These are phyloP conservation scores for Lasiosphaeria ovina DNA, from an alignment of 495 filamentous ascomycete species.

Conservation along the genomic window DNA sequence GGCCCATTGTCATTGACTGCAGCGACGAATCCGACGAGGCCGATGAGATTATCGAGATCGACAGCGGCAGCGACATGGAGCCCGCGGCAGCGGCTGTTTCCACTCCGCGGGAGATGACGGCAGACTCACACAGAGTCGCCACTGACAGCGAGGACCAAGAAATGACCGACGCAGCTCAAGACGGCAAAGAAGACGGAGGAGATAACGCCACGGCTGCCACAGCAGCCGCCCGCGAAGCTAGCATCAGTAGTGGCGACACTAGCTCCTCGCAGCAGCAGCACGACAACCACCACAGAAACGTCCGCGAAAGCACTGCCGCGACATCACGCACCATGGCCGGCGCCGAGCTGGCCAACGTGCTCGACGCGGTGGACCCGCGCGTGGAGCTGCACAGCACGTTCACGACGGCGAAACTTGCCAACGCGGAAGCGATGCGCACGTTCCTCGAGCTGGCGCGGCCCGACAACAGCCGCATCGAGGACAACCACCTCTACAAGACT, in stretches of 20 bases:
- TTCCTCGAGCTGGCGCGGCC: slow-evolving; percentile 15
- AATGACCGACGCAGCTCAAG: no score
- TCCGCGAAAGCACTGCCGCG: no score
- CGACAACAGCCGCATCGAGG: slow-evolving; percentile 1
- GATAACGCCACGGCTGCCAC: no score
- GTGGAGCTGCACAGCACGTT: slow-evolving; percentile 11
- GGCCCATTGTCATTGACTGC: slow-evolving; percentile 9
- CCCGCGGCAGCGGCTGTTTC: no score
- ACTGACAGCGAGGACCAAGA: no score
- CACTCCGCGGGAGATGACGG: no score
- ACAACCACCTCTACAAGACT: slow-evolving; percentile 8
- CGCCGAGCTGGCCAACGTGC: not conserved
- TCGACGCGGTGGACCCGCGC: not conserved
- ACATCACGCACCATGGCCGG: not conserved
- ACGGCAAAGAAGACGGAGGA: no score
- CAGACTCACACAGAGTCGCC: no score
- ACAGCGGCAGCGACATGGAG: not conserved
- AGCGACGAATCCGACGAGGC: not conserved
- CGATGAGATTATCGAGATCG: not conserved
- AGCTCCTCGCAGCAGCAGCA: no score
- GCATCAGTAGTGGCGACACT: no score
- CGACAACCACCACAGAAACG: no score
- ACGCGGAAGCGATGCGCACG: slow-evolving; percentile 3
- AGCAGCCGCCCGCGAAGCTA: no score
- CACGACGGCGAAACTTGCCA: slow-evolving; percentile 17